A percentile compares a stretch with the other conserved stretches of the same genome.
Evolutionary conservation across 2,329 filamentous ascomycete genomes (phyloP).

Genomic region (Lachnellula cervina): DNA sequence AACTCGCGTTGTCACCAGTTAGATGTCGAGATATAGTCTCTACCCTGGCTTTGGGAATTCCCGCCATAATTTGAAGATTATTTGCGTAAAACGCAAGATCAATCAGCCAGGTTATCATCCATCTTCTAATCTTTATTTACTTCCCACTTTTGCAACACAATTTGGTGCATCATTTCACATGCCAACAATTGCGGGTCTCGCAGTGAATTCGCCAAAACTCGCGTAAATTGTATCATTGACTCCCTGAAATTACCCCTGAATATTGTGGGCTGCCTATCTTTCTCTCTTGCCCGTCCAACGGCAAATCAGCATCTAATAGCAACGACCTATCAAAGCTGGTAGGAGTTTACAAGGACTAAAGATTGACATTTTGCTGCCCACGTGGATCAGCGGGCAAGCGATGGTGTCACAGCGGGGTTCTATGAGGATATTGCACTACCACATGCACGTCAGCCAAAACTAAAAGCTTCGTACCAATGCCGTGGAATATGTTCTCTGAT

Average conservation of each 20-base stretch:
- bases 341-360: neutral
- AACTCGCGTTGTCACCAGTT: neutral
- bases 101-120: too few species aligned
- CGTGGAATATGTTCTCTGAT: neutral
- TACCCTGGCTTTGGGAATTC: neutral
- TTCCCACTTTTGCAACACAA: too few species aligned
- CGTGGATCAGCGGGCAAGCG: neutral
- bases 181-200: neutral
- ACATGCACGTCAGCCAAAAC: neutral
- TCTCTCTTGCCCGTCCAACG: neutral
- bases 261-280: neutral
- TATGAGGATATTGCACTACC: neutral
- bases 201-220: constrained; percentile 4
- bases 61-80: neutral
- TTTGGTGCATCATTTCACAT: neutral
- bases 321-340: neutral
- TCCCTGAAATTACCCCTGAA: neutral
- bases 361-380: neutral
- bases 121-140: too few species aligned
- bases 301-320: neutral
- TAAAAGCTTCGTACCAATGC: neutral
- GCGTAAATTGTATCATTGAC: constrained; percentile 5
- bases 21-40: constrained; percentile 1
- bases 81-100: too few species aligned
- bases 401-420: neutral